These are phyloP conservation scores for sweet orange (Citrus sinensis) DNA, from an alignment of 345 rosid species.

Conservation along the genomic window DNA sequence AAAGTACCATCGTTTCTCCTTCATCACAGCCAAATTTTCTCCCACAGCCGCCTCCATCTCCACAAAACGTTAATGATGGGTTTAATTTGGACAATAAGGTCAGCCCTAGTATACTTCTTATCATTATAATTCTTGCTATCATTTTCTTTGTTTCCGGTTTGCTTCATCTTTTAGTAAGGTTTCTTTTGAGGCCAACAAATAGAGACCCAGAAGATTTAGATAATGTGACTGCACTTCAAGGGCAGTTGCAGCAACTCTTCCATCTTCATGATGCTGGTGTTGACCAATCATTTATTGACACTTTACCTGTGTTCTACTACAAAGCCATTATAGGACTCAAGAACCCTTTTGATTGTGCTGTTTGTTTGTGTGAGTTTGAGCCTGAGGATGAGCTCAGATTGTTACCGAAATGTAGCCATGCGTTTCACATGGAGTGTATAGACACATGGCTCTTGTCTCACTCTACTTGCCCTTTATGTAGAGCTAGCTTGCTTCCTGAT, in stretches of 20 bases:
- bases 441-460: conserved; percentile 99
- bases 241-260: conserved; percentile 93
- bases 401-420: conserved; percentile 97
- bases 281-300: conserved; percentile 92
- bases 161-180: conserved; percentile 82
- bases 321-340: conserved; percentile 73
- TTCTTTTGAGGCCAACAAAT: conserved; percentile 57
- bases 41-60: conserved; percentile 31
- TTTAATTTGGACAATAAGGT: conserved; percentile 62
- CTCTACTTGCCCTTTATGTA: conserved; percentile 96
- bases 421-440: conserved; percentile 96
- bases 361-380: conserved; percentile 95
- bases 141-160: conserved; percentile 88
- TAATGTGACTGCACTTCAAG: conserved; percentile 82
- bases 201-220: conserved; percentile 67
- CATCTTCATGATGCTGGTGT: conserved; percentile 96
- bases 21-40: conserved; percentile 25
- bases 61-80: conserved; percentile 23
- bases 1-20: conserved; percentile 30
- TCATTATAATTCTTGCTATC: conserved; percentile 82
- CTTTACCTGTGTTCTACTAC: conserved; percentile 87
- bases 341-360: conserved; percentile 93
- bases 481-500: conserved; percentile 73
- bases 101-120: conserved; percentile 71
- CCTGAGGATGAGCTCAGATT: conserved; percentile 86